A percentile compares a stretch with the other conserved stretches of the same genome.
phyloP scores from a whole-genome alignment of 169 alveolate genomes.

The Cryptosporidium ubiquitum region DNA sequence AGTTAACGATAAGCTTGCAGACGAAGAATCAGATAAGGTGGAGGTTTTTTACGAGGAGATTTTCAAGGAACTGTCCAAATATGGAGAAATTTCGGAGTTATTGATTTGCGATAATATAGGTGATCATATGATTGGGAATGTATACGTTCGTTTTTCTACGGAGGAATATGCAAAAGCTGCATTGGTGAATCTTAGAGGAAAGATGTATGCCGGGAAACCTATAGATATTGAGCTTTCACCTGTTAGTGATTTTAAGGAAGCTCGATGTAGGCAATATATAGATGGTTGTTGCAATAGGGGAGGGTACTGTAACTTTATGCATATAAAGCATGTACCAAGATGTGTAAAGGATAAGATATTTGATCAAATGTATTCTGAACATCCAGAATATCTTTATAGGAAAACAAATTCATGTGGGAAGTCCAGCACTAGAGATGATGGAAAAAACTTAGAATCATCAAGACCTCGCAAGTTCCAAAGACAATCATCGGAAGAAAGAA shows the following conservation, averaged over 20 bases:
- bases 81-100: constrained; percentile 98
- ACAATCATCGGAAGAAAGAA: constrained; percentile 90
- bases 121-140: constrained; percentile 99
- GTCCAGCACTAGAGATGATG: constrained; percentile 63
- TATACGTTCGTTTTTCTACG: constrained; percentile 94
- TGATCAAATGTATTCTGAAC: constrained; percentile 96
- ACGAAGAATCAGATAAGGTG: constrained; percentile 97
- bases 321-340: constrained; percentile 96
- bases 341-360: constrained; percentile 90
- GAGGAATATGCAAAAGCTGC: constrained; percentile 97
- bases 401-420: constrained; percentile 66
- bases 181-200: constrained; percentile 91
- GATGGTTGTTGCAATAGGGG: constrained; percentile 99
- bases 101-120: constrained; percentile 99
- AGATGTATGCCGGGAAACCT: constrained; percentile 92
- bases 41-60: constrained; percentile 98
- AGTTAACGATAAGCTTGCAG: constrained; percentile 93
- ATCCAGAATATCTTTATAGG: constrained; percentile 94
- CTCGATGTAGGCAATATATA: constrained; percentile 97
- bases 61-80: constrained; percentile 95
- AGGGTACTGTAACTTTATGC: constrained; percentile 99
- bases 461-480: constrained; percentile 80
- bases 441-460: constrained; percentile 64
- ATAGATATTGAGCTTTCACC: constrained; percentile 98
- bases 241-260: constrained; percentile 99